Base-by-base conservation (phyloP, 345 rosid genomes). In the Eucalyptus sp. region DNA sequence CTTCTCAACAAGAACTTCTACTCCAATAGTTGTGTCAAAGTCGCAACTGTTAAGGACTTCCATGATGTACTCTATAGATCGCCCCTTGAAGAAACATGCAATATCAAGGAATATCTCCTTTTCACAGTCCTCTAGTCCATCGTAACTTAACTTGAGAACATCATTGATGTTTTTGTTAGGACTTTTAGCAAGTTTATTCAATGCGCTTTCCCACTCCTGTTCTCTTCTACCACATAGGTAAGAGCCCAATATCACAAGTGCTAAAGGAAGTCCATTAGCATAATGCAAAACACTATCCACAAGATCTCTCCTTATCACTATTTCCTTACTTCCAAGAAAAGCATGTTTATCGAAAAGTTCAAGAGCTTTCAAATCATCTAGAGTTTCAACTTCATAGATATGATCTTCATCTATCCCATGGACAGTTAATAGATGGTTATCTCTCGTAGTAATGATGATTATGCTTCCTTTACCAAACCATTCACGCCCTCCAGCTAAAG, bases 381-480 rank as follows among this genome's bases (percentile, higher is more conserved):
- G 41, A 41, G 41, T 41, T 41, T 41, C 4, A 41, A 41, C 41
- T 41, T 41, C 41, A 41, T 41, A 41, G 41, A 41, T 41, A 41
- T 41, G 41, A 41, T 41, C 41, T 41, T 41, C 4, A 41, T 41
- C 49, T 5, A 80, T 5, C 87, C 29, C 48, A 8, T 33, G 37
- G 64, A 0, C 0, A 58, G 46, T 51, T 41, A 52, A 15, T n/a
- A 54, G 5, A n/a, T 43, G 64, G 0, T 12, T 22, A 29, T 87
- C 33, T 87, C 88, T 87, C 0, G 54, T n/a, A 0, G 88, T 60
- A 2, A 87, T 14, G 16, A 87, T 60, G 51, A 87, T 87, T n/a
- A 6, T 87, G 25, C 88, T 87, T 8, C 88, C 88, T 22, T 41
- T 29, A 13, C 88, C 88, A 60, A 87, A 87, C 88, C 88, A 87